phyloP scores from a whole-genome alignment of 192 early-diverging fungal species.

The Martensiomyces pterosporus region DNA sequence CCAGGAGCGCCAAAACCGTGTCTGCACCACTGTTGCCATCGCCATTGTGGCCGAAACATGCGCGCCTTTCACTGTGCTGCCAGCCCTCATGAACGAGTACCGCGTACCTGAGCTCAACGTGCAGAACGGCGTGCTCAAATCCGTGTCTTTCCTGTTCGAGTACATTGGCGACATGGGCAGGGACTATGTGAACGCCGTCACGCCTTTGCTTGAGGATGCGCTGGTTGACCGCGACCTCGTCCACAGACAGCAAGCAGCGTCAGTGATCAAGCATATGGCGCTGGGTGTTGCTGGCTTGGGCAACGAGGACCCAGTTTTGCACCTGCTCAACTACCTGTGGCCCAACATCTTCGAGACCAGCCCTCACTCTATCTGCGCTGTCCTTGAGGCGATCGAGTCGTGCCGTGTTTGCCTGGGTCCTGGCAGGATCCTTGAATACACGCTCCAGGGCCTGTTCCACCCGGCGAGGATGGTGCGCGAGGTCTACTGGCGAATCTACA shows the following conservation, averaged over 20 bases:
- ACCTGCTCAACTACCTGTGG: slow-evolving; percentile 95
- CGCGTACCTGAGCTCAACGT: slow-evolving; percentile 98
- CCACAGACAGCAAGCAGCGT: slow-evolving; percentile 95
- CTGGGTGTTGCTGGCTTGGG: slow-evolving; percentile 88
- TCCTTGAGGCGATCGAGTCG: slow-evolving; percentile 96
- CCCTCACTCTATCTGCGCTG: slow-evolving; percentile 97
- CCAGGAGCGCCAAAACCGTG: slow-evolving; percentile 98
- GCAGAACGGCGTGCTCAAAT: slow-evolving; percentile 98
- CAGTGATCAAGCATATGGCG: slow-evolving; percentile 92
- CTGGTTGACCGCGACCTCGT: slow-evolving; percentile 97
- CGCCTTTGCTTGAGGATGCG: slow-evolving; percentile 93
- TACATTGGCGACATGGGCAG: slow-evolving; percentile 98
- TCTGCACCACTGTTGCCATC: slow-evolving; percentile 98
- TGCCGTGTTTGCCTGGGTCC: slow-evolving; percentile 88
- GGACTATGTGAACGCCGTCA: slow-evolving; percentile 97
- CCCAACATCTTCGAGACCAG: slow-evolving; percentile 97
- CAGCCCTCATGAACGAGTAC: slow-evolving; percentile 99
- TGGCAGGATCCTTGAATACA: slow-evolving; percentile 76
- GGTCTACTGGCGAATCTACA: slow-evolving; percentile 99
- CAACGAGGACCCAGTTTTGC: slow-evolving; percentile 91
- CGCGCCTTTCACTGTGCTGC: slow-evolving; percentile 95
- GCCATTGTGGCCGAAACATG: slow-evolving; percentile 97
- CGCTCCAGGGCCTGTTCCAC: slow-evolving; percentile 94
- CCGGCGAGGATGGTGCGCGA: slow-evolving; percentile 92
- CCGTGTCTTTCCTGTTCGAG: slow-evolving; percentile 94